Evolutionary conservation across 805 yeast genomes (phyloP), one percentile per base, ranked within the genome.

Genomic region (Candida fluviatilis): DNA sequence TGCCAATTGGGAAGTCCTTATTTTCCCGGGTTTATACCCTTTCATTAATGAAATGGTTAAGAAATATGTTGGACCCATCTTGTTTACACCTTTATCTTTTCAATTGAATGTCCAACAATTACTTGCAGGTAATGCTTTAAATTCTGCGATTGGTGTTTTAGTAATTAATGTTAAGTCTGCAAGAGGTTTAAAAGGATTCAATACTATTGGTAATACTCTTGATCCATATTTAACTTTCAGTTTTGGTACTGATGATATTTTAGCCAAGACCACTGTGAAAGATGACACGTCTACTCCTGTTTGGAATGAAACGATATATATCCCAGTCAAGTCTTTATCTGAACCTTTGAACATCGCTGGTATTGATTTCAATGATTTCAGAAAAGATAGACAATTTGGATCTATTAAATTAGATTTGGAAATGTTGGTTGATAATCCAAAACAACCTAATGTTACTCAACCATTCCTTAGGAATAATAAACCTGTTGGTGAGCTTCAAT

Each of bases 41-140:
- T 77, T 88, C 54, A 82, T 91, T 52, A 83, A 84, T 58, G 88
- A 84, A 54, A 82, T 90, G 87, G 78, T 89, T 18, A 78, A 76
- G 52, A 86, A 89, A 57, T 90, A 83, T 62, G 80, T 78, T 37
- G 98, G 98, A 7, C 93, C 97, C 21, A 77, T 93, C 69, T 55
- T 91, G 35, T 84, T 87, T 52, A 73, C 84, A 32, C 99, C 99
- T 11, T 81, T 93, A 47, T 88, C 96, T 3, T 85, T 90, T 71
- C 95, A 93, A 67, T 66, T 93, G 57, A 93, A 95, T 53, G 75
- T 93, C 33, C 95, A 95, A 56, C 96, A 89, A 64, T 67, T 93
- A 56, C 61, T 91, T 50, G 83, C 95, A 15, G 96, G 96, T 54
- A 76, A 80, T 42, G 82, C 91, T 32, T 60, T 78, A 38, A 82